phyloP scores from a whole-genome alignment of 2,329 filamentous ascomycete genomes.

The Aspergillus transmontanensis region DNA sequence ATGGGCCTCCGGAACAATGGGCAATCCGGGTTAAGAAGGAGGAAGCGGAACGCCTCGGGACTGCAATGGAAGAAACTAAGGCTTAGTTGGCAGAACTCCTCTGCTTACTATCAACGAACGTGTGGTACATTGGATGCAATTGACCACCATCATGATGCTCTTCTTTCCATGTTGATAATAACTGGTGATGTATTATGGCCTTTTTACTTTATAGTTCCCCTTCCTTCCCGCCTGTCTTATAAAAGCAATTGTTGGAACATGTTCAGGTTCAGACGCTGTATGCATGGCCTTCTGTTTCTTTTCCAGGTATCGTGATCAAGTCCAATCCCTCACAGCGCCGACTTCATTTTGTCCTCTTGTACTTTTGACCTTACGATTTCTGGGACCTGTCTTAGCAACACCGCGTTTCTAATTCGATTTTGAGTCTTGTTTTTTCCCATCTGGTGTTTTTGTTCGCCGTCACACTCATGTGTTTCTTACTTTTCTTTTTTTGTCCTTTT shows the following conservation, averaged over 20 bases:
- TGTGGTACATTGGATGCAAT: slow-evolving; percentile 19
- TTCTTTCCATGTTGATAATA: slow-evolving; percentile 9
- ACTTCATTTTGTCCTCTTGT: slow-evolving; percentile 6
- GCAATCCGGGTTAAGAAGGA: slow-evolving; percentile 66
- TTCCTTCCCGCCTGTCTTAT: slow-evolving; percentile 2
- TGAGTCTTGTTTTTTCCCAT: neutral
- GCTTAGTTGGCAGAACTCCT: slow-evolving; percentile 12
- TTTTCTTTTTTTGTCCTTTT: neutral
- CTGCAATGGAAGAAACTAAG: slow-evolving; percentile 26
- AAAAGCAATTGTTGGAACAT: slow-evolving; percentile 3
- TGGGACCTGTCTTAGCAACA: slow-evolving; percentile 8
- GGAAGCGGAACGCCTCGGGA: slow-evolving; percentile 15
- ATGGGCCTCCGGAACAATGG: slow-evolving; percentile 68
- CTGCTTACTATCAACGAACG: slow-evolving; percentile 12
- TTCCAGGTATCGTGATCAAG: neutral
- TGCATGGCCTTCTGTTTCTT: neutral
- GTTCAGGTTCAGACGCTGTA: neutral
- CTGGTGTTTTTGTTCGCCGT: neutral
- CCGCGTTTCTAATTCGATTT: neutral
- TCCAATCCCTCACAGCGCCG: neutral
- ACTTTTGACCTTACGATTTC: slow-evolving; percentile 6
- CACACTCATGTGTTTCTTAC: neutral
- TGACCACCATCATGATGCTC: slow-evolving; percentile 14
- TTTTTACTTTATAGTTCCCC: slow-evolving; percentile 9
- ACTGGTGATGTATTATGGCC: slow-evolving; percentile 22